These are phyloP conservation scores for Lunasporangiospora selenospora DNA, from an alignment of 192 early-diverging fungal genomes.

Conservation along the genomic window DNA sequence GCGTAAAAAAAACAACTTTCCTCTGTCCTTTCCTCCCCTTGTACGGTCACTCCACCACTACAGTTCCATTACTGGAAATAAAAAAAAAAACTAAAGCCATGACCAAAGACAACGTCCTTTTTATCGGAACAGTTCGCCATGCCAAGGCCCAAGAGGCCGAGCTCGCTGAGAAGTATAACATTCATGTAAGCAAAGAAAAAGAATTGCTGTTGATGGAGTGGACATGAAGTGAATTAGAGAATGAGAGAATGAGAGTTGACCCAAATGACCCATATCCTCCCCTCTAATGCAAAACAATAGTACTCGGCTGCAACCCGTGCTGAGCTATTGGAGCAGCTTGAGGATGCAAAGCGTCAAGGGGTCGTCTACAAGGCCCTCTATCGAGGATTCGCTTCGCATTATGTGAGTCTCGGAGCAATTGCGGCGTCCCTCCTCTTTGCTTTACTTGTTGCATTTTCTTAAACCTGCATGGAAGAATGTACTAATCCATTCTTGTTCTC, in stretches of 20 bases:
- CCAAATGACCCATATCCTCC: no score
- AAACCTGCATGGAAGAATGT: neutral
- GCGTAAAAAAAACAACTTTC: no score
- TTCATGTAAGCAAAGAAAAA: constrained; percentile 21
- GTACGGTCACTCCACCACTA: no score
- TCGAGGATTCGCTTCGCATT: constrained; percentile 40
- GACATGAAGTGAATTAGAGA: neutral
- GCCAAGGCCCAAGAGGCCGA: constrained; percentile 25
- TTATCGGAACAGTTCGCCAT: constrained; percentile 32
- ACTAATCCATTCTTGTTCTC: neutral
- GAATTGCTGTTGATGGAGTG: neutral
- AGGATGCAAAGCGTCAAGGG: constrained; percentile 23
- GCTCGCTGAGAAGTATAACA: constrained; percentile 33
- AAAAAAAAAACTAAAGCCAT: no score
- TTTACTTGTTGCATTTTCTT: no score
- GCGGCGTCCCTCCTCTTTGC: neutral
- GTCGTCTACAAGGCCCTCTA: constrained; percentile 36
- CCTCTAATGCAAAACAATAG: no score
- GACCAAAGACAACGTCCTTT: constrained; percentile 42
- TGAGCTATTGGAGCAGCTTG: constrained; percentile 21
- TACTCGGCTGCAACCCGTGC: constrained; percentile 29
- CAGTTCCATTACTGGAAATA: no score
- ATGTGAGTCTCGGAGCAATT: constrained; percentile 11
- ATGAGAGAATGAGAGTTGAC: no score
- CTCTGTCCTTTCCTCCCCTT: neutral